Base-by-base conservation (phyloP, 164 flowering plant genomes). In the Cinnamomum chago region DNA sequence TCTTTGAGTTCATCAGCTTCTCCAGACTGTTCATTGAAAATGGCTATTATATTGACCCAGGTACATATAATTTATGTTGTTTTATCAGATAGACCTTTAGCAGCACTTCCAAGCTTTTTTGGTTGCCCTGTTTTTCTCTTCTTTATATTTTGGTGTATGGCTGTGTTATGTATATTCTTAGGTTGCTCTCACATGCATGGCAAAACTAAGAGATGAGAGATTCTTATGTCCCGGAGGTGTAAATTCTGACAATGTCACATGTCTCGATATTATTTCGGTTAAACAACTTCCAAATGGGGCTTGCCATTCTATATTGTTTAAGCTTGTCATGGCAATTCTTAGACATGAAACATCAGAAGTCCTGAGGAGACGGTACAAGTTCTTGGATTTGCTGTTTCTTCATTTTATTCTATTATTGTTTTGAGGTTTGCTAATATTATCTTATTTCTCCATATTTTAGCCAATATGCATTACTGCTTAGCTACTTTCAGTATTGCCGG, bases 151-250 rank as follows among this genome's bases (percentile, higher is more conserved):
- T 50, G 27, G 11, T 76, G 6, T 30, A 35, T 75, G 35, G 67
- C 72, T 23, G 5, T 71, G 6, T 60, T 12, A 68, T 65, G 23
- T 47, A 62, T 74, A 20, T 76, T 62, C 76, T 62, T 70, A 95
- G 99, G 99, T 95, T 79, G 94, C 92, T 33, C 85, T 92, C 66
- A 95, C 99, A 70, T 92, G 97, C 90, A 90, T 94, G 95, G 98
- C 99, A 20, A 96, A 94, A 79, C 81, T 96, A 64, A 90, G 97
- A 64, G 99, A 94, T 84, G 98, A 92, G 77, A 87, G 95, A 79
- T 96, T 86, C 73, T 55, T 81, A 28, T 84, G 78, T 75, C 91
- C 92, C 40, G 85, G 89, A 70, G 86, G 86, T 79, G 79, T 87
- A 27, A 82, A 80, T 82, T 83, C 95, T 50, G 99, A 92, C 72